Base-by-base conservation (phyloP, 1,139 yeast genomes). In the Arxiozyma slooffiae region DNA sequence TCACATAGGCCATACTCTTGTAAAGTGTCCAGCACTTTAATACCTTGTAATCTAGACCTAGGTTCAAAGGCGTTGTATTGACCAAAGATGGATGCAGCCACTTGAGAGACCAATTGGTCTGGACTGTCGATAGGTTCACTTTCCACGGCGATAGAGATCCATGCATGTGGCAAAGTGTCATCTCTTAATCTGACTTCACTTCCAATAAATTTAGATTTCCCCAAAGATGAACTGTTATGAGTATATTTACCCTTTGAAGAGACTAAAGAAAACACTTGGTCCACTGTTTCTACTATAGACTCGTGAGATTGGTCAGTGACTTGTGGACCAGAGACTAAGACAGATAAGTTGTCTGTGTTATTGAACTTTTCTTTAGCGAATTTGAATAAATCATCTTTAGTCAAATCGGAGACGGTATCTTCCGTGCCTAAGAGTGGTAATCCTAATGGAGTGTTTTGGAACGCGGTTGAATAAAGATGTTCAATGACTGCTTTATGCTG, bases 141-240 rank as follows among this genome's bases (percentile, higher is more conserved):
- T 64, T 79, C 76, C 53, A 77, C 90, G 53, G 87, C 88, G 60
- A 85, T 74, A 53, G 89, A 72, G 60, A 84, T 75, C 76, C 83
- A 82, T 53, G 92, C 92, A 69, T 80, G 79, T 67, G 90, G 87
- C 68, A 82, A 68, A 60, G 89, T 85, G 71, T 85, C 95, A 67
- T 85, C 95, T 80, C 95, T 83, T 75, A 84, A 73, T 78, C 89
- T 81, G 59, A 84, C 81, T 70, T 85, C 94, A 50, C 92, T 84
- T 66, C 95, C 95, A 69, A 85, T 77, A 78, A 84, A 85, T 44
- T 79, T 67, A 53, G 83, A 79, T 47, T 57, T 55, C 53, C 79
- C 74, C 36, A 30, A 30, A 52, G 67, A 67, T 44, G 74, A 72
- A 59, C 83, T 81, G 54, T 20, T 24, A 67, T 78, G 80, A 7